Percentiles rank a stretch among this genome's conserved stretches.
phyloP scores from a whole-genome alignment of 208 protist species.

The Leishmania major region DNA sequence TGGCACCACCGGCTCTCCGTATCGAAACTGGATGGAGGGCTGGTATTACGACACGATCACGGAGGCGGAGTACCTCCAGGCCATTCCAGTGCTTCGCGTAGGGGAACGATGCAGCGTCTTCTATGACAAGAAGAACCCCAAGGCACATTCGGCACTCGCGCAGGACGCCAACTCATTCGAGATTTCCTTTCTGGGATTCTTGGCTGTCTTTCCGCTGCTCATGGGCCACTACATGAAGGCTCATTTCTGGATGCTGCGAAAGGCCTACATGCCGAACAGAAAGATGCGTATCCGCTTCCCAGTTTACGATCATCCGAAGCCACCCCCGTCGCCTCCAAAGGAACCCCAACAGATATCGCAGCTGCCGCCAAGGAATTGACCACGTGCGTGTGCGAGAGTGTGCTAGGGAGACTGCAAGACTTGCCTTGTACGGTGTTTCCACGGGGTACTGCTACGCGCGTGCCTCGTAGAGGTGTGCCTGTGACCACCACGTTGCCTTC shows the following conservation, averaged over 20 bases:
- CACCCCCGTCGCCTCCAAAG: conserved; percentile 53
- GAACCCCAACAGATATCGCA: conserved; percentile 59
- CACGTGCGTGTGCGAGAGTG: background rate
- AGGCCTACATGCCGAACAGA: conserved; percentile 81
- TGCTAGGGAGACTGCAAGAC: background rate
- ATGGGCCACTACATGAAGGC: conserved; percentile 88
- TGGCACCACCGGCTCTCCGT: conserved; percentile 84
- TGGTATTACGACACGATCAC: conserved; percentile 90
- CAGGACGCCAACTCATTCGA: conserved; percentile 91
- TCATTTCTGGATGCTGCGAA: conserved; percentile 77
- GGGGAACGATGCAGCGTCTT: conserved; percentile 84
- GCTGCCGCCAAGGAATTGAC: conserved; percentile 46
- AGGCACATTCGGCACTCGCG: conserved; percentile 68
- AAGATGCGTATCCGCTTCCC: conserved; percentile 82
- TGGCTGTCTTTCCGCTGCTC: conserved; percentile 78
- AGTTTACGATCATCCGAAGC: conserved; percentile 48
- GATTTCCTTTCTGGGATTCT: conserved; percentile 78
- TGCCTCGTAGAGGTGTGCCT: background rate
- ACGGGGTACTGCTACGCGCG: background rate
- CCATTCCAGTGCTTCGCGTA: conserved; percentile 82
- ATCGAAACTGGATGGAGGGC: conserved; percentile 75
- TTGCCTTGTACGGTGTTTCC: background rate
- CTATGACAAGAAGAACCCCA: conserved; percentile 84
- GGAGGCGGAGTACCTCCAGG: conserved; percentile 88
- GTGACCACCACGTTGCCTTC: background rate